Evolutionary conservation across 352 stramenopile species (phyloP), one percentile per base, ranked within the genome.

Genomic region (Saprolegnia parasitica): DNA sequence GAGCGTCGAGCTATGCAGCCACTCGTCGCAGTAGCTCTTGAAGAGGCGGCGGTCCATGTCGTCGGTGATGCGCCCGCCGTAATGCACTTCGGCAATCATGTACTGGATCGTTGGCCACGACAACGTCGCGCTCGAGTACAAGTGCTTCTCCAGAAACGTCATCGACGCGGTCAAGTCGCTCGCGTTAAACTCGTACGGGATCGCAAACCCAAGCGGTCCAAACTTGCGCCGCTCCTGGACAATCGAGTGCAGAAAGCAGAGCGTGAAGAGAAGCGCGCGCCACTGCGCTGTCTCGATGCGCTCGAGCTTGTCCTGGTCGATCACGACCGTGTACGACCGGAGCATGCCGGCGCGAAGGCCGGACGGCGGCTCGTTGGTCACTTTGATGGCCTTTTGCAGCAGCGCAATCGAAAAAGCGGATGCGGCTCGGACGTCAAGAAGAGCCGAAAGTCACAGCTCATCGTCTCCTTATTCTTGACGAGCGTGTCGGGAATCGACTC

Each of bases 131-230:
- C 76, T 85, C 11, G 80, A 77, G 73, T 89, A 90, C 66, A 91
- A 71, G 73, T 91, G 82, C 2, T 78, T 82, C 71, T 92, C 84
- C 35, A 91, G 70, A 67, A 95, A 91, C 37, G 65, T 85, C 32
- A 89, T 76, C 0, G 80, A 78, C 0, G 86, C 82, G 15, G 77
- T 81, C 52, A 92, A 74, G 70, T 93, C 86, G 5, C 83, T 77
- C 37, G 78, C 77, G 39, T 92, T 92, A 71, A 91, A 94, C 42
- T 92, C 86, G 74, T 93, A 93, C 24, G 81, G 84, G 4, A 93
- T 76, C 13, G 76, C 74, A 64, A 89, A 93, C 37, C 86, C 83
- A 9, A 94, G 56, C 0, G 86, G 63, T 0, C 86, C 86, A 63
- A 92, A 94, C 74, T 94, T 94, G 26, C 83, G 72, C 4, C 83